Base-by-base conservation (phyloP, 768 basidiomycete genomes). In the Chalciporus sphaerocephalus region DNA sequence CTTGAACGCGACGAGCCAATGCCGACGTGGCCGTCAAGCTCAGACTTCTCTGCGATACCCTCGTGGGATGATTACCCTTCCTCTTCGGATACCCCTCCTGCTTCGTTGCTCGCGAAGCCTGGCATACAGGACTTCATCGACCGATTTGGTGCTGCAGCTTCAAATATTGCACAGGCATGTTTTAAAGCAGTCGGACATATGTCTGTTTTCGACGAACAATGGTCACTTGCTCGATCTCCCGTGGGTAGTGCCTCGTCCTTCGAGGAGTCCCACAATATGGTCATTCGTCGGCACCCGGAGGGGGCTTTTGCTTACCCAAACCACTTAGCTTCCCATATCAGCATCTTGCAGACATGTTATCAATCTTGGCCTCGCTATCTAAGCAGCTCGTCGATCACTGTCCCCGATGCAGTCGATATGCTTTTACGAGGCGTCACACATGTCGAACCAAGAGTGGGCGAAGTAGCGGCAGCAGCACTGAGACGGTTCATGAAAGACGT, bases 191-290 rank as follows among this genome's bases (percentile, higher is more conserved):
- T 90, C 6, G 87, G 87, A 2, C 67, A 73, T 28, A 87, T 94
- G 83, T 82, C 84, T 13, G 71, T 94, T 23, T 83, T 92, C 45
- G 92, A 96, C 47, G 87, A 93, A 7, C 85, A 90, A 54, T 91
- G 85, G 84, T 75, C 80, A 0, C 71, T 76, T 41, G 72, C 78
- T 16, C 79, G 82, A 37, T 65, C 83, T 39, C 55, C 59, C 30
- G 36, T 46, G 2, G 43, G 54, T 8, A 62, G 38, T 4, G 76
- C 74, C 51, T 72, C 75, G 2, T 61, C 78, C 0, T 79, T 82
- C 58, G 83, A 92, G 53, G 87, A 93, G 56, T 70, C 80, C 2
- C 80, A 83, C 53, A 85, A 79, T 54, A 76, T 74, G 40, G 65
- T 85, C 39, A 74, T 87, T 16, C 78, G 87, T 27, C 78, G 81